Conservation (phyloP, 306 rosid species). For the Erythrophleum fordii region DNA sequence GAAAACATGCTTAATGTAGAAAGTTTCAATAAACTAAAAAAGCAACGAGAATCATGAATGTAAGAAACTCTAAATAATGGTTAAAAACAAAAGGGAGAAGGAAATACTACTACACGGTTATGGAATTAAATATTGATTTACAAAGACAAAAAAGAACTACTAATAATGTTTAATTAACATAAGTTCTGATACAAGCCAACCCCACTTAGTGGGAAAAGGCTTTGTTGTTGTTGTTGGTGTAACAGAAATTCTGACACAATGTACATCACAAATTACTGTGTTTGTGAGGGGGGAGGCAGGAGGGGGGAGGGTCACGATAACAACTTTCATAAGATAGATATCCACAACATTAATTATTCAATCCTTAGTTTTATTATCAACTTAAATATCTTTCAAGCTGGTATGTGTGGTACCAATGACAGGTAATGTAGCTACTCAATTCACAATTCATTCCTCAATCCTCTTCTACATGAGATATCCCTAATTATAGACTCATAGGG, state of each 20-base stretch:
- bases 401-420: neutral
- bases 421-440: neutral
- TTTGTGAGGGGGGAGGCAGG: neutral
- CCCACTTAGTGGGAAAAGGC: no score
- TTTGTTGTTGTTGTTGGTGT: no score
- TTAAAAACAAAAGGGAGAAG: constrained; percentile 9
- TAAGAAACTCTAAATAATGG: constrained; percentile 23
- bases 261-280: neutral
- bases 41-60: constrained; percentile 1
- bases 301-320: neutral
- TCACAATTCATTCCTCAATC: neutral
- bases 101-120: neutral
- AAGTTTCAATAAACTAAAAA: neutral
- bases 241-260: neutral
- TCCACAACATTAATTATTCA: no score
- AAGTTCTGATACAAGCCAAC: no score
- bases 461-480: neutral
- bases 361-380: neutral
- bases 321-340: no score
- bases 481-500: neutral
- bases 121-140: constrained; percentile 8
- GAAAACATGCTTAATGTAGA: constrained; percentile 22
- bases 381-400: neutral
- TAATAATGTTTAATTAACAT: neutral
- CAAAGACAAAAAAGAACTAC: neutral